These are phyloP conservation scores for Backusella psychrophila DNA, from an alignment of 192 early-diverging fungal species.

Conservation along the genomic window DNA sequence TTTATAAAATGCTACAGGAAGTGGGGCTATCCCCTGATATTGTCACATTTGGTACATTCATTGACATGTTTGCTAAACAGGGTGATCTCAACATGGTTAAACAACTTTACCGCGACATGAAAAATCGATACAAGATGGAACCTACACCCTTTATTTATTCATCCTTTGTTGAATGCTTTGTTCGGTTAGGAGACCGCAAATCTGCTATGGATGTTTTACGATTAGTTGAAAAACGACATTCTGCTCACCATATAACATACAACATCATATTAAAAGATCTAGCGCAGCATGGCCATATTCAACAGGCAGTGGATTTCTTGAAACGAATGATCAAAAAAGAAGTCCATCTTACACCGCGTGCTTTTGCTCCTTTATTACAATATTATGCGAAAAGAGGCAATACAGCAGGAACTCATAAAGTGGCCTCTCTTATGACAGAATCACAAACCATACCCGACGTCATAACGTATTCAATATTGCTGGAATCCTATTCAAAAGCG, in stretches of 20 bases:
- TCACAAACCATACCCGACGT: slow-evolving; percentile 1
- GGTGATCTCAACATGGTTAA: slow-evolving; percentile 34
- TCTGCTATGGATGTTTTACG: slow-evolving; percentile 22
- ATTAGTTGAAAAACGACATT: neutral
- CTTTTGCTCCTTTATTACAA: slow-evolving; percentile 44
- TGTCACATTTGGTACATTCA: slow-evolving; percentile 47
- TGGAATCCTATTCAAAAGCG: slow-evolving; percentile 71
- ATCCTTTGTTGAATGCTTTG: slow-evolving; percentile 26
- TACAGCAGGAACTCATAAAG: slow-evolving; percentile 23
- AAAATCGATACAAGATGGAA: slow-evolving; percentile 22
- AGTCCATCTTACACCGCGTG: slow-evolving; percentile 31
- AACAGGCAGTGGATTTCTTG: slow-evolving; percentile 40
- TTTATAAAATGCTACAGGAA: slow-evolving; percentile 39
- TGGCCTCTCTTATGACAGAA: slow-evolving; percentile 13
- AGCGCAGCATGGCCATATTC: slow-evolving; percentile 28
- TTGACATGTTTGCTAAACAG: slow-evolving; percentile 46
- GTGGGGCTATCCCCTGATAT: slow-evolving; percentile 38
- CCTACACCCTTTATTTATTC: slow-evolving; percentile 34
- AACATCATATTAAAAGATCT: slow-evolving; percentile 43
- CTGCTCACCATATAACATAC: slow-evolving; percentile 26
- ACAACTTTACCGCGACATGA: slow-evolving; percentile 48
- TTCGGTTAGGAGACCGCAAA: slow-evolving; percentile 8
- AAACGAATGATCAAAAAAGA: slow-evolving; percentile 28
- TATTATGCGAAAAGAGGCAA: slow-evolving; percentile 45
- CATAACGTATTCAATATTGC: slow-evolving; percentile 66